These are phyloP conservation scores for Penicillium sclerotiorum DNA, from an alignment of 2,329 filamentous ascomycete genomes.

Conservation along the genomic window DNA sequence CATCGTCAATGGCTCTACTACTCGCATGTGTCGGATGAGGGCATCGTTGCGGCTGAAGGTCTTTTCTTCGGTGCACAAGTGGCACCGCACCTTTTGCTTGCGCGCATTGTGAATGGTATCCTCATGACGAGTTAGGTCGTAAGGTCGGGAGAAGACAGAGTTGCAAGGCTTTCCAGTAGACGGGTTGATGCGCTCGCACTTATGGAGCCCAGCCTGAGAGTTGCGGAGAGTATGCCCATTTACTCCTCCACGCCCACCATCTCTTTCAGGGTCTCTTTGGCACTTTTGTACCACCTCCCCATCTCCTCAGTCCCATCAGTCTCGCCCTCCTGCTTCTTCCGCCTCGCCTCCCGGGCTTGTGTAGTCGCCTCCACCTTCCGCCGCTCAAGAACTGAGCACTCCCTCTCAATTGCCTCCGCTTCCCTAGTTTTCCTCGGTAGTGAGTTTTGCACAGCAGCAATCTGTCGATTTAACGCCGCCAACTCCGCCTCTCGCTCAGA, in stretches of 20 bases:
- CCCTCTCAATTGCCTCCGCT: conserved; percentile 49
- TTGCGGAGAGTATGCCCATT: conserved; percentile 67
- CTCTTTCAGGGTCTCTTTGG: conserved; percentile 44
- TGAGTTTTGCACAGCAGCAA: conserved; percentile 47
- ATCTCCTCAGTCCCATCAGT: conserved; percentile 50
- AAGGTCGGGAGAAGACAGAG: conserved; percentile 90
- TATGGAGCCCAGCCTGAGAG: conserved; percentile 89
- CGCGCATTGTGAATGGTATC: conserved; percentile 95
- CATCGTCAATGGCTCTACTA: too few relatives aligned
- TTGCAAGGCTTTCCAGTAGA: conserved; percentile 94
- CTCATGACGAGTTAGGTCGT: conserved; percentile 94
- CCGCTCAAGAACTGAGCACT: conserved; percentile 47
- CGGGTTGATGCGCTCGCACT: conserved; percentile 89
- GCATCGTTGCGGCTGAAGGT: conserved; percentile 96
- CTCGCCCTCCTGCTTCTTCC: conserved; percentile 47
- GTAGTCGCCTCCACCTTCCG: conserved; percentile 46
- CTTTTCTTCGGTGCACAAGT: conserved; percentile 93
- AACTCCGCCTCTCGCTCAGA: conserved; percentile 45
- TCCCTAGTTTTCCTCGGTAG: conserved; percentile 48
- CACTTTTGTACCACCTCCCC: conserved; percentile 49
- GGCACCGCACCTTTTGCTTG: conserved; percentile 92
- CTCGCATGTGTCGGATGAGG: conserved; percentile 88
- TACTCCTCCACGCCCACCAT: conserved; percentile 38
- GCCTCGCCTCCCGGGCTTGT: conserved; percentile 52
- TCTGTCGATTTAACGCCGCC: conserved; percentile 44